phyloP scores from a whole-genome alignment of 2,329 filamentous ascomycete genomes.

The Colletotrichum nymphaeae region DNA sequence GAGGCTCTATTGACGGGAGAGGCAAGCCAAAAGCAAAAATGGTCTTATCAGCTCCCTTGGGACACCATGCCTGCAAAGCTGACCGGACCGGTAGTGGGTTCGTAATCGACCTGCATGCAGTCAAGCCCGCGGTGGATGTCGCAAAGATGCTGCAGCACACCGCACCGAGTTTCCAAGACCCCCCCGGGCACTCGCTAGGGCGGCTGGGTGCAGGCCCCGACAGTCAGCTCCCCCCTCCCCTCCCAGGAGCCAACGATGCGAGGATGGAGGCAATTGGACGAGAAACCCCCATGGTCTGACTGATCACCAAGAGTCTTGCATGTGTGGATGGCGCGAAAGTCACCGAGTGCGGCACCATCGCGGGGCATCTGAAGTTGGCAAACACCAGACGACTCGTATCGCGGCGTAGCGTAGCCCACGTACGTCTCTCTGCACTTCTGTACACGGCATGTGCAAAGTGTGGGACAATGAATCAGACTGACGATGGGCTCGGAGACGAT shows the following conservation, averaged over 20 bases:
- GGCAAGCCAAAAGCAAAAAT: background rate
- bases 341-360: background rate
- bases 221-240: slow-evolving; percentile 4
- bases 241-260: slow-evolving; percentile 12
- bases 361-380: slow-evolving; percentile 15
- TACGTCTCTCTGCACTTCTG: background rate
- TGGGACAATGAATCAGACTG: slow-evolving; percentile 29
- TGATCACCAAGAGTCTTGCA: slow-evolving; percentile 20
- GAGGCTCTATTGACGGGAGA: slow-evolving; percentile 23
- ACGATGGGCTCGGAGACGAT: slow-evolving; percentile 15
- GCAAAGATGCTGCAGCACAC: slow-evolving; percentile 23
- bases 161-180: slow-evolving; percentile 5
- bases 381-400: slow-evolving; percentile 26
- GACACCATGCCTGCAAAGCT: slow-evolving; percentile 22
- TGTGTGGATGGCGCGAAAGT: background rate
- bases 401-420: background rate
- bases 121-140: slow-evolving; percentile 31
- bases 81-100: slow-evolving; percentile 8
- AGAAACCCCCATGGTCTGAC: slow-evolving; percentile 13
- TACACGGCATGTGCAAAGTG: slow-evolving; percentile 2
- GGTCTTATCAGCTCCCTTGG: slow-evolving; percentile 15
- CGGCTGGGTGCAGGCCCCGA: slow-evolving; percentile 28
- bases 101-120: slow-evolving; percentile 31
- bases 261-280: slow-evolving; percentile 19
- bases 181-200: slow-evolving; percentile 20